These are phyloP conservation scores for Plectosphaerella sp. DNA, from an alignment of 2,329 filamentous ascomycete species.

Conservation along the genomic window DNA sequence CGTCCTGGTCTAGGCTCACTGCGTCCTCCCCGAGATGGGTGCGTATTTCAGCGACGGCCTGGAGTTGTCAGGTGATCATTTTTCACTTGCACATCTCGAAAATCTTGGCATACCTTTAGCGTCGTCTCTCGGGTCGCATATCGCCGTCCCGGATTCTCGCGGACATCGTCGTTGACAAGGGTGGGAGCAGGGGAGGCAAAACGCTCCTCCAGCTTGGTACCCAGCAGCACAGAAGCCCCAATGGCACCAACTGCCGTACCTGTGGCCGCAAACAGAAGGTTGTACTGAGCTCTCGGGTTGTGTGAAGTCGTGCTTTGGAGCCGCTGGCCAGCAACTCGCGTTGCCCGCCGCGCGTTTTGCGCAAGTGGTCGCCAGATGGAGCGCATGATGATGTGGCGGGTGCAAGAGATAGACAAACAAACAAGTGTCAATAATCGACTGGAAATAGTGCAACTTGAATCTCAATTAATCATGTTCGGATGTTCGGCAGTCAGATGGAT, in stretches of 20 bases:
- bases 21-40: slow-evolving; percentile 49
- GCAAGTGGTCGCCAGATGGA: background rate
- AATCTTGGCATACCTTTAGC: background rate
- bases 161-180: too few relatives aligned
- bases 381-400: background rate
- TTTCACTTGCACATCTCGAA: background rate
- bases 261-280: background rate
- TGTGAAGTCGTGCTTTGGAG: background rate
- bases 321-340: background rate
- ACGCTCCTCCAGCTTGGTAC: too few relatives aligned
- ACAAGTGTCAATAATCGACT: too few relatives aligned
- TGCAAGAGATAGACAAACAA: too few relatives aligned
- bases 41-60: slow-evolving; percentile 54
- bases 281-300: background rate
- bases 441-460: too few relatives aligned
- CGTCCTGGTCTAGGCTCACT: slow-evolving; percentile 60
- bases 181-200: too few relatives aligned
- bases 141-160: background rate
- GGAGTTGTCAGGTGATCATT: background rate
- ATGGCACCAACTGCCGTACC: background rate
- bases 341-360: background rate
- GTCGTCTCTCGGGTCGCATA: background rate
- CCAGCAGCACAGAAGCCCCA: background rate
- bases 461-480: too few relatives aligned
- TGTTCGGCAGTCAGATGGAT: too few relatives aligned